Percentiles rank a stretch among this genome's conserved stretches.
Conservation (phyloP, 2,329 filamentous ascomycete genomes). For the Pseudogymnoascus destructans region DNA sequence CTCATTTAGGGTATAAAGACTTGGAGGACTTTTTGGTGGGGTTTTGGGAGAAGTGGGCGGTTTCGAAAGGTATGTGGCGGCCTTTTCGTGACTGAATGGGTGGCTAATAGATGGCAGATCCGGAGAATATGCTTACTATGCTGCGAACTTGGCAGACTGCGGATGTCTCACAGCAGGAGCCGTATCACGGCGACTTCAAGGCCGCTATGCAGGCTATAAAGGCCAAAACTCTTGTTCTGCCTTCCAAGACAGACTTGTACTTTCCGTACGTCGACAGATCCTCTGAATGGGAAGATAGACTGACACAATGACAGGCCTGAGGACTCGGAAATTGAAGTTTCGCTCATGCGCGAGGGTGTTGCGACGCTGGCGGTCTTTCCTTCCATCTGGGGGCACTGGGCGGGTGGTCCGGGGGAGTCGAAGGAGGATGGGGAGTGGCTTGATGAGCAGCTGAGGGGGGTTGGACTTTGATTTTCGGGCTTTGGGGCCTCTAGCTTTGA, state of each 20-base stretch:
- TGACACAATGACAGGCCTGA: constrained; percentile 42
- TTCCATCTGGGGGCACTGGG: constrained; percentile 55
- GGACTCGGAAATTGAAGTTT: constrained; percentile 62
- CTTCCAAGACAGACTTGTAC: constrained; percentile 62
- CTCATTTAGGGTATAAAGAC: constrained; percentile 47
- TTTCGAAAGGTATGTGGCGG: constrained; percentile 41
- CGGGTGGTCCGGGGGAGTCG: constrained; percentile 57
- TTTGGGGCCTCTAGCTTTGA: not conserved
- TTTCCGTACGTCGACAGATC: constrained; percentile 46
- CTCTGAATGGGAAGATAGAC: not conserved
- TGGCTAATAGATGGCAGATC: constrained; percentile 33
- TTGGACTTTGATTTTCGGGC: constrained; percentile 22
- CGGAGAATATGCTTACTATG: constrained; percentile 64
- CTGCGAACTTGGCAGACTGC: constrained; percentile 66
- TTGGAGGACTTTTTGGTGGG: constrained; percentile 62
- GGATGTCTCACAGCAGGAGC: constrained; percentile 55
- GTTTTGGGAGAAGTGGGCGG: constrained; percentile 66
- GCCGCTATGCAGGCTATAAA: constrained; percentile 56
- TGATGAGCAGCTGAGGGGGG: constrained; percentile 43
- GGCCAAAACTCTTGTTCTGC: constrained; percentile 58
- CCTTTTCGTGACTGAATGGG: not conserved
- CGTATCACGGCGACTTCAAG: constrained; percentile 53
- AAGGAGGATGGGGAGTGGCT: constrained; percentile 61
- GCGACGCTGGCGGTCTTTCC: constrained; percentile 42
- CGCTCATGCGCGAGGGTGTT: constrained; percentile 44